A percentile compares a stretch with the other conserved stretches of the same genome.
These are phyloP conservation scores for Colletotrichum sp. DNA, from an alignment of 2,329 filamentous ascomycete species.

Conservation along the genomic window DNA sequence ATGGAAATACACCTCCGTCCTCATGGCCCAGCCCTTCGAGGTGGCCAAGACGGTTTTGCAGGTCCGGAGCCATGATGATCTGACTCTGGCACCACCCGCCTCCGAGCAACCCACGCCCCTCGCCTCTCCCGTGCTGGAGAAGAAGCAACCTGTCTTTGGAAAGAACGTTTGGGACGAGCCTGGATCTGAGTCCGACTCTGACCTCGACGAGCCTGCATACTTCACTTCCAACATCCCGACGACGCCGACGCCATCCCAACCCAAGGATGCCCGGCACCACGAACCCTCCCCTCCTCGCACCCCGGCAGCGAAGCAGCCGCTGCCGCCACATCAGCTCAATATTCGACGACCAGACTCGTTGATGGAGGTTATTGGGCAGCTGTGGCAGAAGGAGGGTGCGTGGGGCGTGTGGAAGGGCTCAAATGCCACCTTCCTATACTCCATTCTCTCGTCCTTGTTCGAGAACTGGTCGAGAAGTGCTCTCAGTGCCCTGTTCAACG, in stretches of 20 bases:
- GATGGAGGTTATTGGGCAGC: slow-evolving; percentile 82
- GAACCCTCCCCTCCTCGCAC: slow-evolving; percentile 36
- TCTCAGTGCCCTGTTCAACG: slow-evolving; percentile 87
- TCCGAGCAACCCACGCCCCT: slow-evolving; percentile 27
- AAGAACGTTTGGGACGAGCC: slow-evolving; percentile 33
- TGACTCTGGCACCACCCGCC: slow-evolving; percentile 25
- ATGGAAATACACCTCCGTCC: slow-evolving; percentile 89
- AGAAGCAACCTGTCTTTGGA: slow-evolving; percentile 33
- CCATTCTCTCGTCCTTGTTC: slow-evolving; percentile 81
- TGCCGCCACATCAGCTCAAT: slow-evolving; percentile 65
- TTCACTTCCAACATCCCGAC: slow-evolving; percentile 73
- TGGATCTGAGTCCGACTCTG: slow-evolving; percentile 65
- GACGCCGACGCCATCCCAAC: slow-evolving; percentile 54
- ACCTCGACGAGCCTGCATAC: slow-evolving; percentile 81
- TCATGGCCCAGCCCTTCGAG: slow-evolving; percentile 95
- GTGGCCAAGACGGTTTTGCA: slow-evolving; percentile 95
- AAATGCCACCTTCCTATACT: slow-evolving; percentile 92
- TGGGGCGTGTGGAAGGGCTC: slow-evolving; percentile 96
- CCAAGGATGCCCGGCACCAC: slow-evolving; percentile 37
- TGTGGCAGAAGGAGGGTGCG: slow-evolving; percentile 88
- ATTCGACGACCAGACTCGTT: slow-evolving; percentile 81
- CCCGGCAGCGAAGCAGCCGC: slow-evolving; percentile 36
- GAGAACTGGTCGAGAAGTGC: slow-evolving; percentile 93
- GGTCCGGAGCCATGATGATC: slow-evolving; percentile 63
- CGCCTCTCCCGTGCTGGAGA: slow-evolving; percentile 30